Evolutionary conservation across 2,329 filamentous ascomycete species (phyloP).

Genomic region (Dactylonectria estremocensis): DNA sequence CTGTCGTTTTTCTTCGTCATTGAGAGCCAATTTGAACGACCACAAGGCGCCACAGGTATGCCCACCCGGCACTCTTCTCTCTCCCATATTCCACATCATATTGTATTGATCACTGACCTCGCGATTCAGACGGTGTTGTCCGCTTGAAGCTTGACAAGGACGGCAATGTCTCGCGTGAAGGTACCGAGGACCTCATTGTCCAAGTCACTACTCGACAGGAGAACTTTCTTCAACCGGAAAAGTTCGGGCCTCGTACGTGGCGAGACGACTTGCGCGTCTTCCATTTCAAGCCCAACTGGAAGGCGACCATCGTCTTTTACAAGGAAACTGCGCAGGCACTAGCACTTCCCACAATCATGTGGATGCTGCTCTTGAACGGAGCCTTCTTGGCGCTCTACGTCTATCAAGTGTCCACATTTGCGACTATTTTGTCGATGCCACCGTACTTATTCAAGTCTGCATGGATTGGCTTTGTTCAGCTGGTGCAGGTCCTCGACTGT

Average conservation of each 20-base stretch:
- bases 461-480: conserved; percentile 39
- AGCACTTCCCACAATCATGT: conserved; percentile 39
- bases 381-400: conserved; percentile 45
- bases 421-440: conserved; percentile 36
- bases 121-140: background rate
- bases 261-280: conserved; percentile 44
- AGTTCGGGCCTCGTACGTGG: conserved; percentile 32
- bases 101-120: background rate
- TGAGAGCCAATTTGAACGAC: conserved; percentile 33
- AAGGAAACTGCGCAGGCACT: conserved; percentile 34
- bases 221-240: conserved; percentile 12
- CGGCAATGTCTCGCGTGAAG: background rate
- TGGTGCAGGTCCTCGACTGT: conserved; percentile 39
- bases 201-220: conserved; percentile 31
- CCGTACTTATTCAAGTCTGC: conserved; percentile 36
- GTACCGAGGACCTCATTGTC: background rate
- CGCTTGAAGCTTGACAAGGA: background rate
- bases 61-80: background rate
- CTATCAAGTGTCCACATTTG: conserved; percentile 43
- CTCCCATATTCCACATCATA: no score
- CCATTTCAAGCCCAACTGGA: conserved; percentile 37
- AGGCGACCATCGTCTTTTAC: conserved; percentile 32
- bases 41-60: conserved; percentile 11
- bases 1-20: conserved; percentile 35
- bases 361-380: conserved; percentile 45